Evolutionary conservation across 768 basidiomycete genomes (phyloP).

Genomic region (Clitopilus passeckerianus): DNA sequence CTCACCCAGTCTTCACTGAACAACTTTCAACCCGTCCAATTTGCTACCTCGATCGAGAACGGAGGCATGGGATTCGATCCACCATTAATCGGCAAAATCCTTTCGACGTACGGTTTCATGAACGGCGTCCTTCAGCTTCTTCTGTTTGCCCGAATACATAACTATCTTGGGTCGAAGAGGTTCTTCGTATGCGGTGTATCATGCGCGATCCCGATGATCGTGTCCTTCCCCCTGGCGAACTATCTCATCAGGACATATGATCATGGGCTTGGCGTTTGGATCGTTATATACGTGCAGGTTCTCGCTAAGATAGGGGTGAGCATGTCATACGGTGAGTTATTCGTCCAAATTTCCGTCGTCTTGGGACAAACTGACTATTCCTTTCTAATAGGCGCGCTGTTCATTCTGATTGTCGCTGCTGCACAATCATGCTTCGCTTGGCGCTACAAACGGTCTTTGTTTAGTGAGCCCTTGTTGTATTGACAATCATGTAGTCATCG

Average conservation of each 20-base stretch:
- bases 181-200: slow-evolving; percentile 36
- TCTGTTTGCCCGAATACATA: slow-evolving; percentile 45
- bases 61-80: slow-evolving; percentile 69
- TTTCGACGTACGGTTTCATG: slow-evolving; percentile 44
- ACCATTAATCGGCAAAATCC: slow-evolving; percentile 53
- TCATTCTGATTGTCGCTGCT: slow-evolving; percentile 37
- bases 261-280: slow-evolving; percentile 25
- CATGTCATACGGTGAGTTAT: slow-evolving; percentile 31
- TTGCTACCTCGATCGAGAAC: slow-evolving; percentile 51
- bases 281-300: slow-evolving; percentile 28
- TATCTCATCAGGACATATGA: slow-evolving; percentile 27
- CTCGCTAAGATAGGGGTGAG: slow-evolving; percentile 17
- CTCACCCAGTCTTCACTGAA: slow-evolving; percentile 32
- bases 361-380: not conserved
- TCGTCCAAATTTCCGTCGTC: not conserved
- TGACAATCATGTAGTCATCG: not conserved
- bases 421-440: slow-evolving; percentile 35
- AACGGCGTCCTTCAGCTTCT: slow-evolving; percentile 52
- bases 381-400: slow-evolving; percentile 39
- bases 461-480: not conserved
- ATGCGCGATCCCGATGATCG: slow-evolving; percentile 18
- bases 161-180: slow-evolving; percentile 47
- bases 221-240: slow-evolving; percentile 28
- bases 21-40: slow-evolving; percentile 37
- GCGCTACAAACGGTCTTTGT: slow-evolving; percentile 44